Evolutionary conservation across 2,329 filamentous ascomycete species (phyloP), one percentile per base, ranked within the genome.

Genomic region (Penicillium sp.): DNA sequence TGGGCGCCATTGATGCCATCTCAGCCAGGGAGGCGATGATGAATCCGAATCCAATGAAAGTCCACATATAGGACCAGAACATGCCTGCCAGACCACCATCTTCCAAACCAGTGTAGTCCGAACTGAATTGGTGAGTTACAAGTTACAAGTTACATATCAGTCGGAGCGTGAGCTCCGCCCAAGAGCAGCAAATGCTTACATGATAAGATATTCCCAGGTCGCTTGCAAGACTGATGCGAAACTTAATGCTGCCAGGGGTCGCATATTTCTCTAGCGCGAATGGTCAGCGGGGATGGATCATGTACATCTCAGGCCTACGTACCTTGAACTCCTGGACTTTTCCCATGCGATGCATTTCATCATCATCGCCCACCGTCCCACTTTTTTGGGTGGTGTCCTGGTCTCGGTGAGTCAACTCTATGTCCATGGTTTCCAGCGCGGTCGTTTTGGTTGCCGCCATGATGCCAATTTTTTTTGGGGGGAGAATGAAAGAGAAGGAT

Each of bases 41-140:
- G 25, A 86, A 87, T 7, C 89, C 88, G 26, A 89, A 83, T 0
- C 89, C 88, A 7, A 93, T 85, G 19, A 88, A 76, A 29, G 88
- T 75, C 62, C 71, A 71, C 6, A 77, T 56, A 55, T 68, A 76
- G 0, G 70, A 66, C 67, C 68, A 70, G 39, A 69, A 65, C 57
- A 70, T 46, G 16, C 66, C 69, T 4, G 67, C 59, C n/a, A 64
- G 50, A 3, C 69, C 68, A 2, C 67, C 67, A 56, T 71, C 62
- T 19, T 62, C 53, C 8, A 71, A 54, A 1, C 68, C 69, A 27
- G 69, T 52, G 3, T 58, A 62, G 11, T 69, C 65, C 0, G 66
- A 66, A 25, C 66, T 71, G 23, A 4, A 44, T 48, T 13, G 43
- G 14, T 33, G 4, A 42, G n/a, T 33, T 13, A 46, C n/a, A 3